Evolutionary conservation across 192 early-diverging fungal genomes (phyloP).

Genomic region (Kappamyces sp.): DNA sequence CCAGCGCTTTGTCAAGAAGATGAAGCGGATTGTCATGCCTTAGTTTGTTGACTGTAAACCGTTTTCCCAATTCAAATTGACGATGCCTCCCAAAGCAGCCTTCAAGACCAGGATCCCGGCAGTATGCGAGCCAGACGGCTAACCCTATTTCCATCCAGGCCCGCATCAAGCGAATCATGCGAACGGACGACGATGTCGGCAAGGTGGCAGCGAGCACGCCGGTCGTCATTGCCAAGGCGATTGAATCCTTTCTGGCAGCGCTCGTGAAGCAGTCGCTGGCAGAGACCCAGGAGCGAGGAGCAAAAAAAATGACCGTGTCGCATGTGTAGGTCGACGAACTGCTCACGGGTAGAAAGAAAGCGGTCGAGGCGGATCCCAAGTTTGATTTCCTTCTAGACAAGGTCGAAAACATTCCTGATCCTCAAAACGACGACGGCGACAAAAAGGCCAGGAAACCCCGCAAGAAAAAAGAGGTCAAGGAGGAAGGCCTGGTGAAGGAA

Average conservation of each 20-base stretch:
- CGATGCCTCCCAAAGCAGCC: background rate
- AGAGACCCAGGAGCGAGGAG: conserved; percentile 68
- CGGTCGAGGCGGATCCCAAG: conserved; percentile 73
- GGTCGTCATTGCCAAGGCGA: conserved; percentile 86
- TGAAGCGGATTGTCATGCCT: background rate
- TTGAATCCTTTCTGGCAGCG: conserved; percentile 93
- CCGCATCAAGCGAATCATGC: conserved; percentile 99
- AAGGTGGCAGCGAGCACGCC: conserved; percentile 97
- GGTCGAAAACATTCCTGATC: conserved; percentile 75
- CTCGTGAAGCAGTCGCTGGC: conserved; percentile 81
- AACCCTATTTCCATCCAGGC: conserved; percentile 50
- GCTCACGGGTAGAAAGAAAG: conserved; percentile 57
- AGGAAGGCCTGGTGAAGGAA: conserved; percentile 16
- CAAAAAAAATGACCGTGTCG: conserved; percentile 76
- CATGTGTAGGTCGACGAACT: conserved; percentile 66
- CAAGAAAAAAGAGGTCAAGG: conserved; percentile 28
- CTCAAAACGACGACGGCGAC: conserved; percentile 37
- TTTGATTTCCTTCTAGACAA: conserved; percentile 93
- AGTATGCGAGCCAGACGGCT: background rate
- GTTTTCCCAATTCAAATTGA: background rate
- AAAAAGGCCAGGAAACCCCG: conserved; percentile 29
- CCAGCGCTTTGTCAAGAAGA: conserved; percentile 1
- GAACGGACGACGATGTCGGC: conserved; percentile 97
- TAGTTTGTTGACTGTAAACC: background rate
- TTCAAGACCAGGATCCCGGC: conserved; percentile 15